Evolutionary conservation across 176 grass and related monocot species (phyloP).

Genomic region (Aegilops speltoides): DNA sequence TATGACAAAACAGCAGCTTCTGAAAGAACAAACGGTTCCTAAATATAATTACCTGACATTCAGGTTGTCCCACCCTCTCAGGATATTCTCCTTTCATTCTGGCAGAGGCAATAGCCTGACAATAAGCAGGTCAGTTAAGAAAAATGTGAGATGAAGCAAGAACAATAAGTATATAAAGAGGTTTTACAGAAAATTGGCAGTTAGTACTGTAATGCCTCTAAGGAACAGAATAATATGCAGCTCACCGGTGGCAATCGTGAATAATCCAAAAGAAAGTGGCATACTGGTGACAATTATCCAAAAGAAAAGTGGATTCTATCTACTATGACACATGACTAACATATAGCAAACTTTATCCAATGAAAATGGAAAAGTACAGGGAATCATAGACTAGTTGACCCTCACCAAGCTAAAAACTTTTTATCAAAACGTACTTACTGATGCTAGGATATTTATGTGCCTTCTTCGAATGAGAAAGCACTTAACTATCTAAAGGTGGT

Average conservation of each 20-base stretch:
- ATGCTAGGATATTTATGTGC: not conserved
- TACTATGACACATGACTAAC: slow-evolving; percentile 1
- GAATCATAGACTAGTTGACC: not conserved
- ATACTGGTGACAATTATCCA: not conserved
- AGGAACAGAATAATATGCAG: not conserved
- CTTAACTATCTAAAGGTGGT: slow-evolving; percentile 16
- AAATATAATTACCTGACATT: slow-evolving; percentile 78
- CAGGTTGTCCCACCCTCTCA: slow-evolving; percentile 91
- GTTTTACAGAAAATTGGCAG: slow-evolving; percentile 13
- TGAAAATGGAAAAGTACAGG: not conserved
- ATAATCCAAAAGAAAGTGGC: not conserved
- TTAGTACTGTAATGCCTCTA: slow-evolving; percentile 15
- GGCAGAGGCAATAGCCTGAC: slow-evolving; percentile 97
- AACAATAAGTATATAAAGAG: not conserved
- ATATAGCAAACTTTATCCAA: not conserved
- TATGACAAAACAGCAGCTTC: slow-evolving; percentile 3
- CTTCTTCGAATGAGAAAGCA: not conserved
- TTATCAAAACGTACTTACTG: not conserved
- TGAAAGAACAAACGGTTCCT: slow-evolving; percentile 18
- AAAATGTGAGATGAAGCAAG: slow-evolving; percentile 31
- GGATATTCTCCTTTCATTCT: slow-evolving; percentile 99
- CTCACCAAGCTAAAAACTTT: not conserved
- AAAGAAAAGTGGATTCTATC: not conserved
- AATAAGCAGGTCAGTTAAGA: slow-evolving; percentile 48
- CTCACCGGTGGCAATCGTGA: not conserved